Percentiles rank a stretch among this genome's conserved stretches.
phyloP scores from a whole-genome alignment of 768 basidiomycete genomes.

The Melanogaster broomeanus region DNA sequence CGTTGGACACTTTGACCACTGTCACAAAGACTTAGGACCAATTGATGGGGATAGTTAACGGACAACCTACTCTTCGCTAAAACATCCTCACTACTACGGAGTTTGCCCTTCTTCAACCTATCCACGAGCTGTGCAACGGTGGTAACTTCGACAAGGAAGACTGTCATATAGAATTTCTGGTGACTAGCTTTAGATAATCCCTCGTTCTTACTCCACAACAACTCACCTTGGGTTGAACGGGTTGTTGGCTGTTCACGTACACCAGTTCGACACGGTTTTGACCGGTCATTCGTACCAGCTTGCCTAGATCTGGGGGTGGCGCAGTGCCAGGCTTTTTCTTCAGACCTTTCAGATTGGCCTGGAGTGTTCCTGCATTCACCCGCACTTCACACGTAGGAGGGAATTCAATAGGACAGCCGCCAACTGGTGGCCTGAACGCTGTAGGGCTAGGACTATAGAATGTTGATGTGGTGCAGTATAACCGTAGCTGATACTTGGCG shows the following conservation, averaged over 20 bases:
- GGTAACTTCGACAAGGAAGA: constrained; percentile 82
- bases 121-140: constrained; percentile 70
- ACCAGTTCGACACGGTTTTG: constrained; percentile 82
- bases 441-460: constrained; percentile 56
- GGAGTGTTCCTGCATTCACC: constrained; percentile 68
- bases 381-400: constrained; percentile 91
- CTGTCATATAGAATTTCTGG: constrained; percentile 85
- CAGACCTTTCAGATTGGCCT: constrained; percentile 82
- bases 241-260: constrained; percentile 87
- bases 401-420: constrained; percentile 83
- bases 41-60: not conserved
- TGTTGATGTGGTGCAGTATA: constrained; percentile 86
- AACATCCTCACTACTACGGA: constrained; percentile 62
- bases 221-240: constrained; percentile 68
- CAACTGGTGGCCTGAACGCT: constrained; percentile 51
- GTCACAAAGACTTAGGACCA: not conserved
- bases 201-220: not conserved
- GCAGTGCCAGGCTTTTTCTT: constrained; percentile 96
- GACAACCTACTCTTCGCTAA: constrained; percentile 61
- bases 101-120: constrained; percentile 67
- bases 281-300: constrained; percentile 38
- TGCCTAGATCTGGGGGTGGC: constrained; percentile 77
- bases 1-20: constrained; percentile 62
- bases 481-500: constrained; percentile 73
- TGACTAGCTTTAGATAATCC: constrained; percentile 6